Evolutionary conservation across 2,329 filamentous ascomycete genomes (phyloP).

Genomic region (Penicillium oxalicum): DNA sequence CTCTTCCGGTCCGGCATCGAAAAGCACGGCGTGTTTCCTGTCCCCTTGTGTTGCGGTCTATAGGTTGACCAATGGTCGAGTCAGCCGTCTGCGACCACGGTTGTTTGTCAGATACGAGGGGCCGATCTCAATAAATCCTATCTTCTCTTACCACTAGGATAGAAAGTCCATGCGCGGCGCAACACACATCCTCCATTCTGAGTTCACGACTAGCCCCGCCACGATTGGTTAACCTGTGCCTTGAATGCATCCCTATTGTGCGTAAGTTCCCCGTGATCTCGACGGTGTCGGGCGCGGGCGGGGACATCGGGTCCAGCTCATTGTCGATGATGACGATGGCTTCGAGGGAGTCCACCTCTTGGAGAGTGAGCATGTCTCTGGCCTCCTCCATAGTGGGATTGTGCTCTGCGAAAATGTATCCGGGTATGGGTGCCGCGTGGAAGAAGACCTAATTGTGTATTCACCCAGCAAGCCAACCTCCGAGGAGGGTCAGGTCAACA

Average conservation of each 20-base stretch:
- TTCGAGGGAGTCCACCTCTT: conserved; percentile 45
- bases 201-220: conserved; percentile 43
- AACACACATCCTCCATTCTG: conserved; percentile 48
- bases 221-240: conserved; percentile 30
- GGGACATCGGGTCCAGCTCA: conserved; percentile 50
- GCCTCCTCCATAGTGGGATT: background rate
- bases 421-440: too few species aligned
- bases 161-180: conserved; percentile 51
- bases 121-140: too few species aligned
- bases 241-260: conserved; percentile 36
- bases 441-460: too few species aligned
- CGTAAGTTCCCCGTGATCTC: conserved; percentile 41
- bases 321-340: conserved; percentile 50
- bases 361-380: conserved; percentile 18
- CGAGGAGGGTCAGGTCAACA: too few species aligned
- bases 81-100: background rate
- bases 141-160: conserved; percentile 43
- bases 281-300: conserved; percentile 40
- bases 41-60: conserved; percentile 46
- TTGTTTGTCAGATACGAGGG: background rate
- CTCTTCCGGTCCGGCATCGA: conserved; percentile 51
- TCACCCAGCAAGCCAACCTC: too few species aligned
- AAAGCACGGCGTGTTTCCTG: conserved; percentile 45
- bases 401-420: conserved; percentile 1
- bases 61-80: background rate